Percentiles rank a stretch among this genome's conserved stretches.
Evolutionary conservation across 202 grass and related monocot genomes (phyloP).

Genomic region (Panicum virgatum): DNA sequence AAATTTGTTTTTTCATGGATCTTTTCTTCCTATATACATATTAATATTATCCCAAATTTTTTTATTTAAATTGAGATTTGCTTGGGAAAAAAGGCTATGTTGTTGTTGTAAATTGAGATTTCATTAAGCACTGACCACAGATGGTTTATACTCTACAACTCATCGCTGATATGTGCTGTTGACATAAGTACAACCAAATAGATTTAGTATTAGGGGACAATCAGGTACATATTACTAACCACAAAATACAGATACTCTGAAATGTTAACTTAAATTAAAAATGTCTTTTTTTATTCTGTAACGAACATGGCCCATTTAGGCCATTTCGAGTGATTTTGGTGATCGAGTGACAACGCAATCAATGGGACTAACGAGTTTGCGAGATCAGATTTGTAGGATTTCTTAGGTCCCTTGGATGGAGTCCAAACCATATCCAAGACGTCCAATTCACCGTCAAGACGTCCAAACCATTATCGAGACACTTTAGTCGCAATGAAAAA

Average conservation of each 20-base stretch:
- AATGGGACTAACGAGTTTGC: too few relatives aligned
- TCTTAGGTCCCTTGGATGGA: too few relatives aligned
- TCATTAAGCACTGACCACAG: neutral
- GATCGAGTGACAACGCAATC: too few relatives aligned
- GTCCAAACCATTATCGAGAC: too few relatives aligned
- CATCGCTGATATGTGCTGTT: neutral
- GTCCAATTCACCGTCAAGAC: too few relatives aligned
- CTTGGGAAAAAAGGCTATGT: too few relatives aligned
- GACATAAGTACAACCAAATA: neutral
- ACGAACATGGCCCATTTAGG: too few relatives aligned
- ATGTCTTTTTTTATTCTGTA: neutral
- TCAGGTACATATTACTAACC: neutral
- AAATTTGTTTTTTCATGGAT: neutral
- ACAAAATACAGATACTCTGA: neutral
- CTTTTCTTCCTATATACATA: neutral
- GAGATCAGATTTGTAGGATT: too few relatives aligned
- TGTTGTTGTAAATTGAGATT: conserved; percentile 16
- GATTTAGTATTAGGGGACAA: neutral
- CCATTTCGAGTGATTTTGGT: too few relatives aligned
- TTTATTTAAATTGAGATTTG: neutral
- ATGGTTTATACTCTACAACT: neutral
- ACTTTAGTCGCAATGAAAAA: too few relatives aligned
- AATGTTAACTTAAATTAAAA: neutral
- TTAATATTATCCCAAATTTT: neutral
- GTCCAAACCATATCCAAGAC: too few relatives aligned